Percentiles rank a stretch among this genome's conserved stretches.
phyloP scores from a whole-genome alignment of 495 filamentous ascomycete species.

The Penicillium manginii region DNA sequence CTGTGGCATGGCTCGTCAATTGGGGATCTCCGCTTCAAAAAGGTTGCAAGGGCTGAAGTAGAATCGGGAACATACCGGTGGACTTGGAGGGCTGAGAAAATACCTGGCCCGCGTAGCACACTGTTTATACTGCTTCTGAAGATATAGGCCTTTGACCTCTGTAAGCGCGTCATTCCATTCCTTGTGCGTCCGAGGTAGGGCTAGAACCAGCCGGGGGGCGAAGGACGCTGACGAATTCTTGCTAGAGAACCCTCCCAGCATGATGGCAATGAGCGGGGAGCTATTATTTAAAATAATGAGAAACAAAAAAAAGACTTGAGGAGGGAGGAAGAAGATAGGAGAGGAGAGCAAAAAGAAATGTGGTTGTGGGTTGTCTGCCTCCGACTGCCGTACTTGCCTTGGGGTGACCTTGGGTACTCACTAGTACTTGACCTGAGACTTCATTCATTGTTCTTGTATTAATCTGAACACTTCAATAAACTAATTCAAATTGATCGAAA shows the following conservation, averaged over 20 bases:
- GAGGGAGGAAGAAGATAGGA: too few relatives aligned
- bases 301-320: too few relatives aligned
- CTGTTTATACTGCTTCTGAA: slow-evolving; percentile 49
- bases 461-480: too few relatives aligned
- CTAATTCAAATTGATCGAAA: too few relatives aligned
- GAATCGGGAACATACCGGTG: slow-evolving; percentile 31
- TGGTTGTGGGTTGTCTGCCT: too few relatives aligned
- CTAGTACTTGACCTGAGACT: too few relatives aligned
- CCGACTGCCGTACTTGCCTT: too few relatives aligned
- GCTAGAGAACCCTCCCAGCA: slow-evolving; percentile 26
- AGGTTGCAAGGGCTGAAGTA: not conserved
- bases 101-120: slow-evolving; percentile 42
- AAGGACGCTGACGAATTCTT: slow-evolving; percentile 20
- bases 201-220: slow-evolving; percentile 18
- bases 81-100: slow-evolving; percentile 29
- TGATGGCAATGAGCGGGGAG: slow-evolving; percentile 7
- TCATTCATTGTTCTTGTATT: too few relatives aligned
- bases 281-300: too few relatives aligned
- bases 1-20: slow-evolving; percentile 24
- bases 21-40: not conserved
- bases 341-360: too few relatives aligned
- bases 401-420: too few relatives aligned
- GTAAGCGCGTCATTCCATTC: slow-evolving; percentile 42
- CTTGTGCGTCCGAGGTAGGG: slow-evolving; percentile 16
- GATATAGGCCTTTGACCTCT: slow-evolving; percentile 41